Percentiles rank a stretch among this genome's conserved stretches.
These are phyloP conservation scores for Hanseniaspora hatyaiensis DNA, from an alignment of 805 yeast species.

Conservation along the genomic window DNA sequence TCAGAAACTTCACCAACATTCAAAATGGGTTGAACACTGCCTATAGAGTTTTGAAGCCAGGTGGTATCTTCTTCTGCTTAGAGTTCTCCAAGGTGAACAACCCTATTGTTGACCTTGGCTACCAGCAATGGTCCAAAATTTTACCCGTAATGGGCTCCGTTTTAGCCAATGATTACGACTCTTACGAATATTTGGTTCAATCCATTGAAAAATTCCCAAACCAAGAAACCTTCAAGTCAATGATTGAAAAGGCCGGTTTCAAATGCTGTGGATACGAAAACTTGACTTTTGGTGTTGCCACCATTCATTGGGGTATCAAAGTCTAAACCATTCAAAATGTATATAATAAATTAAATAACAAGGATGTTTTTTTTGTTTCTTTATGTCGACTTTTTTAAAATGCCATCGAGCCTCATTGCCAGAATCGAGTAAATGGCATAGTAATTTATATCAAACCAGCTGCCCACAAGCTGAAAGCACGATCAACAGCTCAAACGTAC, in stretches of 20 bases:
- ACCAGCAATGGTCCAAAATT: slow-evolving; percentile 77
- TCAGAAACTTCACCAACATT: slow-evolving; percentile 88
- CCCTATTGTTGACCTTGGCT: slow-evolving; percentile 57
- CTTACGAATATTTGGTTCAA: slow-evolving; percentile 92
- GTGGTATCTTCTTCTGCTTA: slow-evolving; percentile 93
- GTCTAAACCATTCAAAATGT: slow-evolving; percentile 33
- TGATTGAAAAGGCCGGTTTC: slow-evolving; percentile 94
- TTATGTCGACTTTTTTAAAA: no score
- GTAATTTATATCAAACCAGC: no score
- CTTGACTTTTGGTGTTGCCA: slow-evolving; percentile 88
- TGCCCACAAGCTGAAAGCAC: no score
- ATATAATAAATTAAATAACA: not conserved
- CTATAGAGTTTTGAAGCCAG: slow-evolving; percentile 87
- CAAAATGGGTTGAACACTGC: slow-evolving; percentile 94
- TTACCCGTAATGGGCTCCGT: slow-evolving; percentile 93
- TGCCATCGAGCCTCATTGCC: no score
- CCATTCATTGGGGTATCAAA: slow-evolving; percentile 91
- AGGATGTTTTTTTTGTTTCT: no score
- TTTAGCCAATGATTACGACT: slow-evolving; percentile 87
- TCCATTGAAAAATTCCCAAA: slow-evolving; percentile 83
- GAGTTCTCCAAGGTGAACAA: slow-evolving; percentile 90
- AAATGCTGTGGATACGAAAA: slow-evolving; percentile 89
- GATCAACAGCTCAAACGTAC: no score
- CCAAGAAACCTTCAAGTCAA: slow-evolving; percentile 78
- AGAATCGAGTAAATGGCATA: no score